A percentile compares a stretch with the other conserved stretches of the same genome.
Evolutionary conservation across 73 alveolate species (phyloP).

Genomic region (Strombidium stylifer): DNA sequence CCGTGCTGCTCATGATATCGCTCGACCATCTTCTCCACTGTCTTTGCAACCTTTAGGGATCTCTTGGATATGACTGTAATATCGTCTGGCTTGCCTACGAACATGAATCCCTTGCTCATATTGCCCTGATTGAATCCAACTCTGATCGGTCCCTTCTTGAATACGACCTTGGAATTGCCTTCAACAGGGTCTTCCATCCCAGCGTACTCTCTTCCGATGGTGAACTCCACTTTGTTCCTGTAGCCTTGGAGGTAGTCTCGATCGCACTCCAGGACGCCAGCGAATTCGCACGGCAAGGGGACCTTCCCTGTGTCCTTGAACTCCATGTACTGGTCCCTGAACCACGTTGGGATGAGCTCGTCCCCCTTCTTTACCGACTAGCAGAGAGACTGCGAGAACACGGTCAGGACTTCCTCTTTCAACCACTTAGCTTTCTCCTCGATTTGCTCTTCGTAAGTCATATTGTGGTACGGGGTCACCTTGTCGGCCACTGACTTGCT

Average conservation of each 20-base stretch:
- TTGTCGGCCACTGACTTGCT: constrained; percentile 37
- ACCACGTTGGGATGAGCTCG: constrained; percentile 43
- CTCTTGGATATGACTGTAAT: constrained; percentile 46
- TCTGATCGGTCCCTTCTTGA: constrained; percentile 33
- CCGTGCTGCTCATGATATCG: constrained; percentile 53
- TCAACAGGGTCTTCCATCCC: no score
- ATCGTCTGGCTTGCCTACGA: constrained; percentile 64
- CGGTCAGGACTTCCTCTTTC: background rate
- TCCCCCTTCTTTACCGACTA: constrained; percentile 11
- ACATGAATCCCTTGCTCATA: constrained; percentile 58
- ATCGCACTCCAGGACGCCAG: constrained; percentile 29
- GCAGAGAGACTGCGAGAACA: constrained; percentile 4
- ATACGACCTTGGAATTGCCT: no score
- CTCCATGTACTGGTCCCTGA: no score
- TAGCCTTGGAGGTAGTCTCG: constrained; percentile 45
- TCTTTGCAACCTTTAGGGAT: constrained; percentile 54
- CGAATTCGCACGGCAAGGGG: constrained; percentile 36
- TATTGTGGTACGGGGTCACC: constrained; percentile 56
- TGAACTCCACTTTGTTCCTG: constrained; percentile 85
- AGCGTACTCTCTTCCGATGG: constrained; percentile 68
- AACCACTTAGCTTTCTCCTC: constrained; percentile 10
- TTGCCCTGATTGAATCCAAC: constrained; percentile 83
- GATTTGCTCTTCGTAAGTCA: constrained; percentile 48
- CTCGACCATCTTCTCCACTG: constrained; percentile 39
- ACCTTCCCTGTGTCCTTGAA: background rate